Conservation (phyloP, 371 early-diverging fungal genomes). For the Lichtheimia corymbifera region DNA sequence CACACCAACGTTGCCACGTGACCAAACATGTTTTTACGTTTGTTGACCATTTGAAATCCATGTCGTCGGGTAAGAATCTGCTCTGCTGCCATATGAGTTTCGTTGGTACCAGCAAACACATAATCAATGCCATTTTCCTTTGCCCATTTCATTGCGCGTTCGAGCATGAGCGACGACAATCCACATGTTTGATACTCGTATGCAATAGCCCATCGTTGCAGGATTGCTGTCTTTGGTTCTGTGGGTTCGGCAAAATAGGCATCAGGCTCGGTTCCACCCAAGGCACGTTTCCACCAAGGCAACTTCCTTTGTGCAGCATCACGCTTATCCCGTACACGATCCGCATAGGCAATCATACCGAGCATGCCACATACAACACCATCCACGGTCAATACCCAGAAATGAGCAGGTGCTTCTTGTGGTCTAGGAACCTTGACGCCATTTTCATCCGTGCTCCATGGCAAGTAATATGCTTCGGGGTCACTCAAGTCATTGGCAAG, state of each 20-base stretch:
- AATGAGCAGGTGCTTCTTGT: conserved; percentile 33
- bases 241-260: conserved; percentile 27
- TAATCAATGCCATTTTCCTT: conserved; percentile 35
- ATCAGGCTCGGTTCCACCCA: not conserved
- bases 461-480: conserved; percentile 43
- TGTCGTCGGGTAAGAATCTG: conserved; percentile 38
- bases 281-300: not conserved
- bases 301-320: not conserved
- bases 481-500: conserved; percentile 40
- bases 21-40: conserved; percentile 29
- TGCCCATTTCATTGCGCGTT: conserved; percentile 41
- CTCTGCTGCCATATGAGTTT: conserved; percentile 37
- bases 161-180: conserved; percentile 39
- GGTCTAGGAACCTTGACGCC: conserved; percentile 30
- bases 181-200: conserved; percentile 40
- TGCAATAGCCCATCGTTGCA: conserved; percentile 35
- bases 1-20: conserved; percentile 17
- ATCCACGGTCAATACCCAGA: conserved; percentile 48
- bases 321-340: conserved; percentile 9
- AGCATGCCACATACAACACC: conserved; percentile 40
- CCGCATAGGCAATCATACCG: conserved; percentile 29
- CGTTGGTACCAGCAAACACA: conserved; percentile 36
- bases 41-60: conserved; percentile 35
- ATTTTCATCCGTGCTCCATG: conserved; percentile 14
- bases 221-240: conserved; percentile 36